Conservation (phyloP, 1,139 yeast genomes). For the Kurtzmaniella quercitrusa region DNA sequence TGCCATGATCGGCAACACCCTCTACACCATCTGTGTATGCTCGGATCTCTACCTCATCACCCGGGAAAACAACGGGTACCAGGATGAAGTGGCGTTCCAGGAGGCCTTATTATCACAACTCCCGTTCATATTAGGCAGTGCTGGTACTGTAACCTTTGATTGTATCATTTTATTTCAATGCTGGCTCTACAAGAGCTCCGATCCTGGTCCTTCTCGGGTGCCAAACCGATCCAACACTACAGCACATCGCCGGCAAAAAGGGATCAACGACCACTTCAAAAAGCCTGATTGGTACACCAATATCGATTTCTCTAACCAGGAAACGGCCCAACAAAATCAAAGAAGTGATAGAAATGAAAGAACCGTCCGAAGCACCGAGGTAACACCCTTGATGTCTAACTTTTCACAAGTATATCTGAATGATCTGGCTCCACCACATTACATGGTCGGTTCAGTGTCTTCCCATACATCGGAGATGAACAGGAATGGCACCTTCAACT, state of each 20-base stretch:
- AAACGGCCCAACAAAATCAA: not conserved
- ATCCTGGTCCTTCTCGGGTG: slow-evolving; percentile 2
- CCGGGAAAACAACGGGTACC: slow-evolving; percentile 6
- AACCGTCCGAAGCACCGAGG: not conserved
- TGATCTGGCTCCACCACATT: slow-evolving; percentile 25
- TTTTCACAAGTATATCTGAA: not conserved
- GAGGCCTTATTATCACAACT: slow-evolving; percentile 21
- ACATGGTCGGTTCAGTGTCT: slow-evolving; percentile 16
- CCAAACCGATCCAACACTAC: slow-evolving; percentile 3
- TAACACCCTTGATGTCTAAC: not conserved
- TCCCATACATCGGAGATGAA: slow-evolving; percentile 1
- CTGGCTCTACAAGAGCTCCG: slow-evolving; percentile 17
- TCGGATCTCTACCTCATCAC: slow-evolving; percentile 22
- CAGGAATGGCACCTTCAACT: slow-evolving; percentile 15
- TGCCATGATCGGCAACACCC: slow-evolving; percentile 34
- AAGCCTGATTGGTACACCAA: slow-evolving; percentile 40
- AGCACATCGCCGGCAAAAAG: not conserved
- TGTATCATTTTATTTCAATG: slow-evolving; percentile 29
- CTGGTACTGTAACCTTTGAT: slow-evolving; percentile 36
- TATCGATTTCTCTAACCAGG: slow-evolving; percentile 5
- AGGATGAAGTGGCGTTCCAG: slow-evolving; percentile 7
- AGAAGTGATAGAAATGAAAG: not conserved
- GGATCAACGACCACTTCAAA: slow-evolving; percentile 17
- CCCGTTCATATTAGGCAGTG: slow-evolving; percentile 35
- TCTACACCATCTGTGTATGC: slow-evolving; percentile 31